A percentile compares a stretch with the other conserved stretches of the same genome.
Conservation (phyloP, 139 green algal species). For the Chlorella ohadii region DNA sequence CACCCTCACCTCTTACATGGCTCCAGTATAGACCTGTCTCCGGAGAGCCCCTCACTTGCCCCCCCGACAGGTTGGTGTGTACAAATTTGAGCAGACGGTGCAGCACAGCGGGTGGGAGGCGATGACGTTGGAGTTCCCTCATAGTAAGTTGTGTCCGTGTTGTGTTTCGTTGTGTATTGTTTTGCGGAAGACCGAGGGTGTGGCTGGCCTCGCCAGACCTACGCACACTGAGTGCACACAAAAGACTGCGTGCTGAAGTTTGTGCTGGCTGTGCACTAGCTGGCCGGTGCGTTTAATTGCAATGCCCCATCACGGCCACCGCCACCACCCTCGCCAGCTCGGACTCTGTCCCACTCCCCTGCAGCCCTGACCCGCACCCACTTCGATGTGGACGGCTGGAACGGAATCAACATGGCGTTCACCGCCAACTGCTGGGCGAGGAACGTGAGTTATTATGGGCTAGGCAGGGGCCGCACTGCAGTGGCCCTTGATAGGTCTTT, state of each 20-base stretch:
- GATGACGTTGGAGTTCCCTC: background rate
- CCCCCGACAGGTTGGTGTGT: background rate
- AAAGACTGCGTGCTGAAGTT: too few species aligned
- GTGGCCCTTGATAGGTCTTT: too few species aligned
- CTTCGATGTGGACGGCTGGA: background rate
- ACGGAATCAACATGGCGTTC: background rate
- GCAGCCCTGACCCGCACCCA: background rate
- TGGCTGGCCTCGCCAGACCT: too few species aligned
- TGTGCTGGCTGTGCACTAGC: too few species aligned
- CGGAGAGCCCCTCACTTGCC: background rate
- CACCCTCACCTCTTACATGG: too few species aligned
- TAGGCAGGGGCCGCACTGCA: background rate
- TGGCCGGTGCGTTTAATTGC: too few species aligned
- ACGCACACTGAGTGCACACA: too few species aligned
- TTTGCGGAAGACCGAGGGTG: too few species aligned
- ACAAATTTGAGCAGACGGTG: conserved; percentile 5
- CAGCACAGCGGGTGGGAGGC: conserved; percentile 18
- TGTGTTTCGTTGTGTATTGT: too few species aligned
- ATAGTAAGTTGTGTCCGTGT: background rate
- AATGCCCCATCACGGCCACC: too few species aligned
- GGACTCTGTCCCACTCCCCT: too few species aligned
- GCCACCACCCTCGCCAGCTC: background rate
- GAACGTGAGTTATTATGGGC: background rate
- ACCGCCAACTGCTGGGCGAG: conserved; percentile 7
- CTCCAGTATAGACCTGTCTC: too few species aligned